Evolutionary conservation across 106 monocot genomes (phyloP).

Genomic region (Cymbidium sinense): DNA sequence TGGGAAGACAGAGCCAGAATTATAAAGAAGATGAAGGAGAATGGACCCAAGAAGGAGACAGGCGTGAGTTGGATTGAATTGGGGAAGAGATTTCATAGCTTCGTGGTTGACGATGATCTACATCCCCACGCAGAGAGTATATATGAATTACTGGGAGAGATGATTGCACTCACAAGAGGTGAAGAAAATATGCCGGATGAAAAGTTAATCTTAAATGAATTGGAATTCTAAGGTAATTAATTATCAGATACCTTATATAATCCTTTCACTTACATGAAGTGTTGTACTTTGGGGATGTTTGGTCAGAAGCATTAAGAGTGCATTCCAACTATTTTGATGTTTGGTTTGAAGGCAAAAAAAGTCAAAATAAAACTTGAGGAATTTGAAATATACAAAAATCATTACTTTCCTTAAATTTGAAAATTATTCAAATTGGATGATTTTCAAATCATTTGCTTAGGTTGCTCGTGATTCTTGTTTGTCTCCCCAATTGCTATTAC

Average conservation of each 20-base stretch:
- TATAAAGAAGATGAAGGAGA: constrained; percentile 73
- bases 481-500: no score
- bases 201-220: background rate
- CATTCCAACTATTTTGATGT: no score
- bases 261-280: background rate
- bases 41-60: constrained; percentile 64
- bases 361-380: no score
- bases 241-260: background rate
- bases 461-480: no score
- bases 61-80: constrained; percentile 82
- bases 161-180: constrained; percentile 26
- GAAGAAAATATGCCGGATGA: constrained; percentile 19
- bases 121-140: constrained; percentile 35
- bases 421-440: no score
- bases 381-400: no score
- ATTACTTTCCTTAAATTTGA: no score
- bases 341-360: no score
- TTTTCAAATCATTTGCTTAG: no score
- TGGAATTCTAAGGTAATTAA: constrained; percentile 8
- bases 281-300: no score
- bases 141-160: constrained; percentile 36
- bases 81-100: constrained; percentile 37
- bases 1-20: constrained; percentile 68
- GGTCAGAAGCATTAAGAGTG: no score
- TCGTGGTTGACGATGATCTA: constrained; percentile 48